These are phyloP conservation scores for Myxozyma udenii DNA, from an alignment of 805 yeast species.

Conservation along the genomic window DNA sequence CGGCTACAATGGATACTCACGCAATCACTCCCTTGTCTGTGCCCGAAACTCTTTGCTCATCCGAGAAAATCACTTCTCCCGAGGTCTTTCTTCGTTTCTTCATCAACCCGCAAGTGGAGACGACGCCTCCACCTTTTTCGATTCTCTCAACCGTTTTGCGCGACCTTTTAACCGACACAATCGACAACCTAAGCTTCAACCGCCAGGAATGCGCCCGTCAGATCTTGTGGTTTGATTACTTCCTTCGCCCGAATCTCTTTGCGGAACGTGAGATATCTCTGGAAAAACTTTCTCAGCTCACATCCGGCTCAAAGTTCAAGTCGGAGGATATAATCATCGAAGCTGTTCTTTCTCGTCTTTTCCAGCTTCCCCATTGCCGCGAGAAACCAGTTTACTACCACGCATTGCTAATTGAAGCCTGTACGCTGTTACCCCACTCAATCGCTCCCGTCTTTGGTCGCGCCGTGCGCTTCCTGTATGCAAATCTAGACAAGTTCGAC, in stretches of 20 bases:
- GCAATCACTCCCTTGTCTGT: slow-evolving; percentile 32
- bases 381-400: slow-evolving; percentile 76
- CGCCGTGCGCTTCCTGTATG: slow-evolving; percentile 78
- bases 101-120: slow-evolving; percentile 56
- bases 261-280: slow-evolving; percentile 73
- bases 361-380: slow-evolving; percentile 65
- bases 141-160: slow-evolving; percentile 62
- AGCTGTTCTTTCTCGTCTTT: slow-evolving; percentile 70
- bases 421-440: slow-evolving; percentile 73
- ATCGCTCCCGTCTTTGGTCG: slow-evolving; percentile 95
- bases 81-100: slow-evolving; percentile 49
- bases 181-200: slow-evolving; percentile 82
- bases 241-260: slow-evolving; percentile 63
- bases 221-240: slow-evolving; percentile 67
- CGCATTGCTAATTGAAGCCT: slow-evolving; percentile 79
- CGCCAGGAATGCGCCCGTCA: slow-evolving; percentile 83
- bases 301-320: slow-evolving; percentile 68
- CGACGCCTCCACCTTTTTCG: slow-evolving; percentile 56
- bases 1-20: slow-evolving; percentile 5
- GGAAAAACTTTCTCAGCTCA: slow-evolving; percentile 56
- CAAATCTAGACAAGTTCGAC: slow-evolving; percentile 63
- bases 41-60: slow-evolving; percentile 26
- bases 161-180: slow-evolving; percentile 71
- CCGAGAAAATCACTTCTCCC: slow-evolving; percentile 45
- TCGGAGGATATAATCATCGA: slow-evolving; percentile 88